Base-by-base conservation (phyloP, 75 land plant species). In the Adiantum capillusveneris region DNA sequence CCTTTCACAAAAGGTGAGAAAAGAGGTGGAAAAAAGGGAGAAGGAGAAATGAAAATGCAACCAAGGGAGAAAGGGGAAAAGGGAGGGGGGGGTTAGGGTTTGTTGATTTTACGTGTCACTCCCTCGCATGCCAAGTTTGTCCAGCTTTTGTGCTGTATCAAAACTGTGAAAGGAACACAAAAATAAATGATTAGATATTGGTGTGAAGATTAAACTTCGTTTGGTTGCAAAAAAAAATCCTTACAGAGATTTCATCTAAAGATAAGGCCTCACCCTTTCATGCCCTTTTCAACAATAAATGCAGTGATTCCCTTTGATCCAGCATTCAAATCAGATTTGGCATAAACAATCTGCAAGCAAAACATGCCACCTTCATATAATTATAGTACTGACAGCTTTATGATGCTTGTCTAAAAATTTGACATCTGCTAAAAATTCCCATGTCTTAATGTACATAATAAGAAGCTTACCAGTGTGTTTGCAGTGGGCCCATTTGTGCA, bases 41-140 rank as follows among this genome's bases (percentile, higher is more conserved):
- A n/a, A n/a, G n/a, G n/a, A n/a, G n/a, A n/a, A n/a, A n/a, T n/a
- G n/a, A n/a, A n/a, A n/a, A n/a, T n/a, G n/a, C n/a, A n/a, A n/a
- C n/a, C n/a, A n/a, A n/a, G n/a, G n/a, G n/a, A n/a, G n/a, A n/a
- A n/a, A n/a, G n/a, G n/a, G n/a, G n/a, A n/a, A n/a, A n/a, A n/a
- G n/a, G n/a, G n/a, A n/a, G n/a, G n/a, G n/a, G n/a, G n/a, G n/a
- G n/a, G n/a, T n/a, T n/a, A n/a, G n/a, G n/a, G n/a, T n/a, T n/a
- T n/a, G n/a, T n/a, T n/a, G n/a, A 11, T 52, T 18, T 24, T 55
- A 95, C 99, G 99, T 95, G 63, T 95, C 99, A 80, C 99, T 95
- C 70, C 99, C 99, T 56, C 99, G 79, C 99, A 95, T 95, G 34
- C 99, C 99, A 66, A 95, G 86, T 64, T 95, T 95, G 82, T 90